Evolutionary conservation across 2,329 filamentous ascomycete species (phyloP).

Genomic region (Emmonsiellopsis sp.): DNA sequence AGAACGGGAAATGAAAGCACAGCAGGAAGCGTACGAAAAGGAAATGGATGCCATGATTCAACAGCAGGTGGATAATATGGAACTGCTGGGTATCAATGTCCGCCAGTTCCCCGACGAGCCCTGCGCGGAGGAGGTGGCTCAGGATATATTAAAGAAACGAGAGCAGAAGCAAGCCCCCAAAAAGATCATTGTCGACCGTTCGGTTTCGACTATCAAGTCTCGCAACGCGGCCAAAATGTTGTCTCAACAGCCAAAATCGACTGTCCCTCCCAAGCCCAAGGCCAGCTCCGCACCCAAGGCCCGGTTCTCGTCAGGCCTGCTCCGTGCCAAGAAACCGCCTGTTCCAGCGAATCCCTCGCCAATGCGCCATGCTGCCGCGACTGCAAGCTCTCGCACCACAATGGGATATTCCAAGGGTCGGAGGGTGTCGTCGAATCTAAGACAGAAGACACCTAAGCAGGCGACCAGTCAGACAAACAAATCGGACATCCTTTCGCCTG

Average conservation of each 20-base stretch:
- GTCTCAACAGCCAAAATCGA: constrained; percentile 20
- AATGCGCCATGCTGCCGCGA: constrained; percentile 52
- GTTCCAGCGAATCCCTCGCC: constrained; percentile 41
- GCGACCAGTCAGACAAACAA: constrained; percentile 12
- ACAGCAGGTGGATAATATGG: constrained; percentile 54
- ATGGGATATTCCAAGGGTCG: constrained; percentile 79
- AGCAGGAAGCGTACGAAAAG: constrained; percentile 53
- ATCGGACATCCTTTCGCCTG: constrained; percentile 27
- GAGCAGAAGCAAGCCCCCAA: constrained; percentile 20
- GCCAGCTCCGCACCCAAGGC: constrained; percentile 30
- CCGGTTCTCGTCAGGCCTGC: constrained; percentile 25
- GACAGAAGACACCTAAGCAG: constrained; percentile 12
- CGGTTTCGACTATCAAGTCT: constrained; percentile 31
- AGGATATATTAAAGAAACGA: constrained; percentile 15
- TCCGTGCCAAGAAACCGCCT: constrained; percentile 30
- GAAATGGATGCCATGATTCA: constrained; percentile 59
- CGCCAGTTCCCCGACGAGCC: constrained; percentile 30
- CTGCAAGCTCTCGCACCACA: constrained; percentile 66
- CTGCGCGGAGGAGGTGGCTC: constrained; percentile 29
- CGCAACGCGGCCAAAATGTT: constrained; percentile 34
- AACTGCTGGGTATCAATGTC: constrained; percentile 53
- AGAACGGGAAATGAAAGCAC: constrained; percentile 61
- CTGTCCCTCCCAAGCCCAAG: constrained; percentile 22
- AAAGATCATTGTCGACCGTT: constrained; percentile 16
- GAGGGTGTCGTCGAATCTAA: constrained; percentile 22